Evolutionary conservation across 768 basidiomycete genomes (phyloP).

Genomic region (Serendipita sp.): DNA sequence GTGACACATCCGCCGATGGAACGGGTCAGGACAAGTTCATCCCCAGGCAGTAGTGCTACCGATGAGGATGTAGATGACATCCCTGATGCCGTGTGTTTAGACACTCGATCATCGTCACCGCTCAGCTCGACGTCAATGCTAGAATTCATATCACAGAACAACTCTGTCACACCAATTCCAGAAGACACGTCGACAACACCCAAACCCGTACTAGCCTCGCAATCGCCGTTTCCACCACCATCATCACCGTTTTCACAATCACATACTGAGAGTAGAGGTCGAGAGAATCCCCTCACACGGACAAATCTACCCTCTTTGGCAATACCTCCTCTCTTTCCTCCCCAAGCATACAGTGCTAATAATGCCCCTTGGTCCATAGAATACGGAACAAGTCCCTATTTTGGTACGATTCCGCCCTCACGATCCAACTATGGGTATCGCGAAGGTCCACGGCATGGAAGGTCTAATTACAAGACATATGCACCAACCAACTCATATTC

Average conservation of each 20-base stretch:
- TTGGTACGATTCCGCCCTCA: neutral
- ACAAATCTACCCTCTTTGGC: neutral
- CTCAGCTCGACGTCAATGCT: neutral
- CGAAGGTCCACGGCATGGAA: neutral
- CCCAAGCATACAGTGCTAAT: neutral
- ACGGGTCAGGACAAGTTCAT: neutral
- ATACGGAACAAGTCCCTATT: neutral
- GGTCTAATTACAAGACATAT: neutral
- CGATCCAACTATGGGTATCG: neutral
- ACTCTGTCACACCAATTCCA: neutral
- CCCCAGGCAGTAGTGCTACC: neutral
- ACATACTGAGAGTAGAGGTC: neutral
- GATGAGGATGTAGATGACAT: conserved; percentile 6
- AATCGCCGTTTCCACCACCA: neutral
- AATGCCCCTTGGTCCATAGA: neutral
- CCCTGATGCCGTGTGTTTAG: neutral
- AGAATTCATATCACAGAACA: neutral
- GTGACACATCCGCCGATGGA: neutral
- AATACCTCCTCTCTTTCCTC: neutral
- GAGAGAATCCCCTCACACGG: neutral
- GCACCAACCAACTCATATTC: neutral
- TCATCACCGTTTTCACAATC: neutral
- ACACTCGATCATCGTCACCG: conserved; percentile 1
- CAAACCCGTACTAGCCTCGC: neutral
- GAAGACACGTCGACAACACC: neutral